Evolutionary conservation across 129 eudicot genomes (phyloP).

Genomic region (Tanacetum coccineum): DNA sequence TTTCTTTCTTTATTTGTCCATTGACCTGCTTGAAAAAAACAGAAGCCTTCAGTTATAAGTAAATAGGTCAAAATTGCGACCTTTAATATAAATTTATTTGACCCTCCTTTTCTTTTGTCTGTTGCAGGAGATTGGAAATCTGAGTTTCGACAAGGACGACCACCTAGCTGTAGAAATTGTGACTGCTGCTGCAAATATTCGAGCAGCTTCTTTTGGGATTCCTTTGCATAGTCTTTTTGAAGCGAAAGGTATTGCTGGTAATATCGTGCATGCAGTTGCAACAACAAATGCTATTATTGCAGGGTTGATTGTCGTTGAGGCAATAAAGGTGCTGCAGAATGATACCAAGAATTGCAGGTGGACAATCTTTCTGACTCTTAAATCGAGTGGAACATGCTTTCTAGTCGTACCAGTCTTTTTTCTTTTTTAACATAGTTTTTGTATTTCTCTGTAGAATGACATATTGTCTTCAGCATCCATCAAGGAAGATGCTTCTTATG

Average conservation of each 20-base stretch:
- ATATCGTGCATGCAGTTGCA: neutral
- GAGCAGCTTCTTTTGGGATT: constrained; percentile 48
- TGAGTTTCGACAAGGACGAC: constrained; percentile 91
- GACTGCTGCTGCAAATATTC: constrained; percentile 97
- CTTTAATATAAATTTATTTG: neutral
- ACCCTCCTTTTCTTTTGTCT: neutral
- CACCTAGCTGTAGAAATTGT: constrained; percentile 93
- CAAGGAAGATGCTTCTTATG: constrained; percentile 95
- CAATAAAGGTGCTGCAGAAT: constrained; percentile 80
- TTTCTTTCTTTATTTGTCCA: neutral
- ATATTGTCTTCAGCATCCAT: constrained; percentile 84
- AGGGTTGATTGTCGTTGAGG: constrained; percentile 94
- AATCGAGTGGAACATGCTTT: constrained; percentile 9
- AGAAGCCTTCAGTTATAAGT: neutral
- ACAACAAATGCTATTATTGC: constrained; percentile 87
- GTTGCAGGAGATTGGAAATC: constrained; percentile 75
- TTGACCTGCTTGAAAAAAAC: constrained; percentile 7
- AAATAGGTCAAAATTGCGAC: neutral
- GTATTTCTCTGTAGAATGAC: constrained; percentile 63
- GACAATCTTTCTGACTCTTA: constrained; percentile 17
- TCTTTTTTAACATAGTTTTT: neutral
- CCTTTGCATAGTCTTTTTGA: constrained; percentile 1
- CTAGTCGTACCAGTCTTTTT: constrained; percentile 2
- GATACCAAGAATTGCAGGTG: constrained; percentile 73
- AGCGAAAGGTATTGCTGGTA: neutral